These are phyloP conservation scores for Cicer yamashitae DNA, from an alignment of 306 rosid species.

Conservation along the genomic window DNA sequence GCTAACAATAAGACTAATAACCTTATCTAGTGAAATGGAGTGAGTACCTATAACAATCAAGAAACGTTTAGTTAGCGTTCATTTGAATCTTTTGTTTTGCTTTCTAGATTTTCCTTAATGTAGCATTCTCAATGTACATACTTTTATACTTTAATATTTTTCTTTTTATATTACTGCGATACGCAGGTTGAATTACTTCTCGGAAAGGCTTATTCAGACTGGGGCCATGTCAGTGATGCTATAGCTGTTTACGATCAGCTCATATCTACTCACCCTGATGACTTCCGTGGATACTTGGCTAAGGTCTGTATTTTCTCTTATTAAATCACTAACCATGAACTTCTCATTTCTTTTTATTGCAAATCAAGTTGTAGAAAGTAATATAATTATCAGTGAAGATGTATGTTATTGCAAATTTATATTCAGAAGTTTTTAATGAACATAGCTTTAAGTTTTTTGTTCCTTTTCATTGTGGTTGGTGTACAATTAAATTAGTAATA, in stretches of 20 bases:
- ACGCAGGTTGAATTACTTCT: conserved; percentile 93
- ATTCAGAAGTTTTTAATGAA: conserved; percentile 20
- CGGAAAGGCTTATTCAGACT: conserved; percentile 91
- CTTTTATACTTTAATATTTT: conserved; percentile 6
- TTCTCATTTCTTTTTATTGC: conserved; percentile 17
- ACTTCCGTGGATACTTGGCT: conserved; percentile 96
- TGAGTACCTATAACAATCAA: conserved; percentile 3
- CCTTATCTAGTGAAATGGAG: conserved; percentile 6
- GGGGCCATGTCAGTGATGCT: conserved; percentile 96
- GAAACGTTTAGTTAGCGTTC: conserved; percentile 21
- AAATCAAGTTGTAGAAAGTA: conserved; percentile 8
- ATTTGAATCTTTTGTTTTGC: conserved; percentile 12
- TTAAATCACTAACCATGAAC: conserved; percentile 7
- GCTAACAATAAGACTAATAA: background rate
- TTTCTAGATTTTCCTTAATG: conserved; percentile 31
- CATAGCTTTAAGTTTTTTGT: background rate
- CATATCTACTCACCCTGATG: conserved; percentile 73
- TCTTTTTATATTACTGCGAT: conserved; percentile 16
- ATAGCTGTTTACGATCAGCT: conserved; percentile 82
- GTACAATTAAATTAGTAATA: background rate
- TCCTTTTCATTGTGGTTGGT: background rate
- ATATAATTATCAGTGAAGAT: background rate
- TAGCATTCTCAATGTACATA: conserved; percentile 27
- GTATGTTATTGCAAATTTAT: background rate
- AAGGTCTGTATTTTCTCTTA: conserved; percentile 58